Evolutionary conservation across 2,329 filamentous ascomycete species (phyloP), one percentile per base, ranked within the genome.

Genomic region (Leptographium radiaticola): DNA sequence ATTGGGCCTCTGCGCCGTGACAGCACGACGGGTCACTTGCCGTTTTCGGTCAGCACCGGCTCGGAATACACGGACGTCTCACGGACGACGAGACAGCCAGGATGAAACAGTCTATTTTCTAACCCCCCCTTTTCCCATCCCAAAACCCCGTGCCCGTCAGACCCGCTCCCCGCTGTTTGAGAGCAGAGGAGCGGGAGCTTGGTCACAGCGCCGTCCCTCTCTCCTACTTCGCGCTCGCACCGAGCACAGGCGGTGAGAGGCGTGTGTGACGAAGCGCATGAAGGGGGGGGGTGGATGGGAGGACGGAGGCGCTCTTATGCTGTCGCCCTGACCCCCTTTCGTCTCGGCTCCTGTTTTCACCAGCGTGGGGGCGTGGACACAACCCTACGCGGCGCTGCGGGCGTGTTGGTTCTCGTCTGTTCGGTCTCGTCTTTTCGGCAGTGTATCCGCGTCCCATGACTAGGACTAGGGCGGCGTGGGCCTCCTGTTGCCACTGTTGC

Each of bases 91-190:
- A 25, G 25, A 25, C 25, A 25, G 25, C 25, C 25, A 25, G 3
- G 25, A 42, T 51, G 49, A 51, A 51, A 51, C 53, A 53, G 25
- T 25, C 20, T 30, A 8, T n/a, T 8, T 8, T 42, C 7, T 42
- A 2, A 2, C 2, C n/a, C 15, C 11, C 39, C 39, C 39, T 42
- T 16, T 42, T n/a, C 39, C 48, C 53, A 59, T 56, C 55, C 43
- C 50, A 51, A 53, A 25, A 25, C 25, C 57, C 57, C 54, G 53
- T 56, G 55, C 55, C 52, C 52, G 53, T 47, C 15, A 38, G 54
- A 54, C 57, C 57, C 57, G 54, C 43, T 10, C 6, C 39, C 39
- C 25, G 25, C 25, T 25, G 25, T 25, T 25, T 25, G 25, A 25
- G 25, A 25, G 25, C 25, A 25, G 25, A 25, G 25, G 25, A 2